Percentiles rank a stretch among this genome's conserved stretches.
Evolutionary conservation across 1,284 basidiomycete species (phyloP).

Genomic region (Boletus smithii): DNA sequence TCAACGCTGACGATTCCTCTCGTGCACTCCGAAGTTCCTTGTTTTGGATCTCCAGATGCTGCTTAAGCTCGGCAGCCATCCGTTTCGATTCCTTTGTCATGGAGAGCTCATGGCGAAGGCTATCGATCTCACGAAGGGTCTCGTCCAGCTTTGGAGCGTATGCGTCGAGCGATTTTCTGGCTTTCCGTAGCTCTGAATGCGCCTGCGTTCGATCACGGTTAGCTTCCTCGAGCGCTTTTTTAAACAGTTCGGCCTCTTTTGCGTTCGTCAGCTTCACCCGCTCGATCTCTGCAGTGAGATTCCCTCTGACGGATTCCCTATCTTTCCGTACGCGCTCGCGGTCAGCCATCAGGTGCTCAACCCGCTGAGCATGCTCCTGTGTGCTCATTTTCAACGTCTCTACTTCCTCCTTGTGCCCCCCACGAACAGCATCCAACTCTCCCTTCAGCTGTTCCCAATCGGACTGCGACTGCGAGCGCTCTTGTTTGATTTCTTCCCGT

Average conservation of each 20-base stretch:
- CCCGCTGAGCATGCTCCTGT: slow-evolving; percentile 22
- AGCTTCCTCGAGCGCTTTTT: slow-evolving; percentile 22
- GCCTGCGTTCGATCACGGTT: slow-evolving; percentile 22
- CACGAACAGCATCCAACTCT: slow-evolving; percentile 12
- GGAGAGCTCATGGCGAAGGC: slow-evolving; percentile 20
- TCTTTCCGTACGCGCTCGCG: slow-evolving; percentile 30
- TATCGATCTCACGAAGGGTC: slow-evolving; percentile 15
- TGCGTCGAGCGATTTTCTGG: slow-evolving; percentile 22
- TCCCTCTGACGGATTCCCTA: slow-evolving; percentile 16
- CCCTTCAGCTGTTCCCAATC: slow-evolving; percentile 11
- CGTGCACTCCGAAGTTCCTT: slow-evolving; percentile 25
- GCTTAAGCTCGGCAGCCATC: slow-evolving; percentile 18
- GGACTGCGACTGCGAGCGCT: slow-evolving; percentile 3
- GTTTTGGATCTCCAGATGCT: slow-evolving; percentile 18
- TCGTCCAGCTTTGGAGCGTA: slow-evolving; percentile 20
- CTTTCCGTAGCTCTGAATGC: slow-evolving; percentile 23
- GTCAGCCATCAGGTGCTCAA: slow-evolving; percentile 24
- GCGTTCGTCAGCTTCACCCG: slow-evolving; percentile 16
- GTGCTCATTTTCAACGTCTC: slow-evolving; percentile 13
- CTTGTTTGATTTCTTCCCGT: slow-evolving; percentile 11
- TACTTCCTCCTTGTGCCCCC: slow-evolving; percentile 15
- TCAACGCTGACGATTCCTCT: slow-evolving; percentile 31
- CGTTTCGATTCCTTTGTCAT: slow-evolving; percentile 15
- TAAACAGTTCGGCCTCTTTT: slow-evolving; percentile 24
- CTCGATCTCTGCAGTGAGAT: slow-evolving; percentile 25